Evolutionary conservation across 352 stramenopile genomes (phyloP).

Genomic region (Pythium monospermum): DNA sequence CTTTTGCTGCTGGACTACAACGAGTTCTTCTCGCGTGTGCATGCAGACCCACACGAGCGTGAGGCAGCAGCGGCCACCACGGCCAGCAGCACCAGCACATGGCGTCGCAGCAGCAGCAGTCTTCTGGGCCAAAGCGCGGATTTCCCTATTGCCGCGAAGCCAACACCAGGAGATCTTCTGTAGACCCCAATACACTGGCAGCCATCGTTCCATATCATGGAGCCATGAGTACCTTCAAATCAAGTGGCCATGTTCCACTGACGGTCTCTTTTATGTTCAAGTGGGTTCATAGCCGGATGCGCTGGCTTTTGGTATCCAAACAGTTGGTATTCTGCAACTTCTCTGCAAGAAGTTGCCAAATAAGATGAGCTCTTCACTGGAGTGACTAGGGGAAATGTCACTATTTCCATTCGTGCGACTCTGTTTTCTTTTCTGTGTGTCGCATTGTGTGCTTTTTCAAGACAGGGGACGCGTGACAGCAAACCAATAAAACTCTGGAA

Average conservation of each 20-base stretch:
- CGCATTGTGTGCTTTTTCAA: too few relatives aligned
- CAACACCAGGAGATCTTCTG: neutral
- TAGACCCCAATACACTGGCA: neutral
- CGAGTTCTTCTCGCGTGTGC: conserved; percentile 39
- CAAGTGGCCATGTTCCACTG: too few relatives aligned
- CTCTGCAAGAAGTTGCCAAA: neutral
- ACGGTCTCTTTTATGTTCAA: too few relatives aligned
- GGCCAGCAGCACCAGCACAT: too few relatives aligned
- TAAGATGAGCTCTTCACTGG: neutral
- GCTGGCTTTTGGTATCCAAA: too few relatives aligned
- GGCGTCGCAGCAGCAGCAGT: neutral
- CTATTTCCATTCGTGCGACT: neutral
- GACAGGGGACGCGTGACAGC: too few relatives aligned
- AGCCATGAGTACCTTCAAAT: too few relatives aligned
- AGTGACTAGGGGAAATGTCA: conserved; percentile 3
- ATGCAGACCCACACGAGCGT: neutral
- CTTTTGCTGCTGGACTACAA: conserved; percentile 73
- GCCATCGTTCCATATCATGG: too few relatives aligned
- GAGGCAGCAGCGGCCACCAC: neutral
- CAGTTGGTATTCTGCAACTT: neutral
- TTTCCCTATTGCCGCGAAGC: neutral
- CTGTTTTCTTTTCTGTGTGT: neutral
- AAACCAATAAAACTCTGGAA: too few relatives aligned
- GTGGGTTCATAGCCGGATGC: too few relatives aligned
- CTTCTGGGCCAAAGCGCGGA: neutral